Base-by-base conservation (phyloP, 176 grass and related monocot genomes). In the Eremochloa ophiuroides region DNA sequence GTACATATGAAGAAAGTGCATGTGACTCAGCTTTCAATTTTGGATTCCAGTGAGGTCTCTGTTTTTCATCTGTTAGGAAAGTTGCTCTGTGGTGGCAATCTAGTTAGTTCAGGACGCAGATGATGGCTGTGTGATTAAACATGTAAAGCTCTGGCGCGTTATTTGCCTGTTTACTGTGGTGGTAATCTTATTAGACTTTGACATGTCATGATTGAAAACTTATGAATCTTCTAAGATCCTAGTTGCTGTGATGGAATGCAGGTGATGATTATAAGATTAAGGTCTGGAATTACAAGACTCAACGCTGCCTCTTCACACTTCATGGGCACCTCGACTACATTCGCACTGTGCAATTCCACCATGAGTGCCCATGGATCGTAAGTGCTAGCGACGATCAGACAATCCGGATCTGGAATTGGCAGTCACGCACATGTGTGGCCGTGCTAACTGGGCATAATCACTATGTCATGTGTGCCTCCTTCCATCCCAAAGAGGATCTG, bases 231-330 rank as follows among this genome's bases (percentile, higher is more conserved):
- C 59, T 62, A 28, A 64, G 30, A 28, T 27, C 56, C n/a, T 25
- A 25, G 53, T 58, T 56, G 0, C 53, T 59, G 37, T 58, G 42
- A 44, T 83, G 80, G 6, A 35, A 74, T 85, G 33, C 85, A 94
- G 94, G 94, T 58, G 94, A 97, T 59, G 94, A 97, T 69, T 97
- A 97, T 66, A 97, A 97, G 82, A 97, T 97, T 30, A 97, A 97
- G 79, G 94, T 97, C 43, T 97, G 94, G 91, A 97, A 94, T 63
- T 94, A 97, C 82, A 97, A 97, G 76, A 97, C 91, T 0, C 94
- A 97, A 80, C 89, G 91, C 38, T 97, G 91, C 91, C 87, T 97
- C 13, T 97, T 97, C 80, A 97, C 94, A 16, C 91, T 97, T 43
- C 89, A 91, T 23, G 94, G 94, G 3, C 94, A 97, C 53, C 89